Evolutionary conservation across 495 filamentous ascomycete species (phyloP).

Genomic region (Oleoguttula mirabilis): DNA sequence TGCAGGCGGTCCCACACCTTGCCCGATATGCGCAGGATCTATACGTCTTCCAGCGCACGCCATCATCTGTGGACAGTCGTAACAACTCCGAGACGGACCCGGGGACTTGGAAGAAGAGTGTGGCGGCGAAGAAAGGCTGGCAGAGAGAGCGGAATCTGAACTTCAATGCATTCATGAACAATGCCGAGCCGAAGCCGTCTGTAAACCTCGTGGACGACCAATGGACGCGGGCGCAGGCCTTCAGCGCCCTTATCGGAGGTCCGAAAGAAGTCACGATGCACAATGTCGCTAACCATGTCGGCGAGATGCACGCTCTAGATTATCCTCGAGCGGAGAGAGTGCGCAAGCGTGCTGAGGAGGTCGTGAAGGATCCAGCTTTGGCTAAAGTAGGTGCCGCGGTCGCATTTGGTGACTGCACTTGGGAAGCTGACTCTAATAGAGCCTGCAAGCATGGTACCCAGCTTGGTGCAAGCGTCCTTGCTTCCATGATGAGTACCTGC

Average conservation of each 20-base stretch:
- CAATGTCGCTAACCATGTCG: constrained; percentile 31
- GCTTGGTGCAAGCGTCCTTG: constrained; percentile 28
- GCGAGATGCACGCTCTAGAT: constrained; percentile 19
- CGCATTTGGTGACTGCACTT: too few relatives aligned
- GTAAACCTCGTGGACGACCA: constrained; percentile 26
- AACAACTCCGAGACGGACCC: constrained; percentile 38
- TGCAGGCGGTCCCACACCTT: constrained; percentile 41
- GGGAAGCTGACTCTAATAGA: too few relatives aligned
- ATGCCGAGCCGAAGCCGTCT: constrained; percentile 28
- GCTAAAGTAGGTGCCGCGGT: constrained; percentile 17
- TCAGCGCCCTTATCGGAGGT: constrained; percentile 34
- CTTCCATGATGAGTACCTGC: constrained; percentile 30
- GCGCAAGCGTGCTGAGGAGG: constrained; percentile 20
- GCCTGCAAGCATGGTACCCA: constrained; percentile 28
- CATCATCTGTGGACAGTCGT: constrained; percentile 38
- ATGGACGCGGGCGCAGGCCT: constrained; percentile 27
- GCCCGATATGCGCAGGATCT: constrained; percentile 40
- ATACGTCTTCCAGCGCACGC: constrained; percentile 46
- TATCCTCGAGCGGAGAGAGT: constrained; percentile 21
- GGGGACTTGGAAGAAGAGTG: constrained; percentile 33
- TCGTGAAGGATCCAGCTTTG: constrained; percentile 26
- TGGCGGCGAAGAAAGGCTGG: constrained; percentile 35
- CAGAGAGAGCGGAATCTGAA: constrained; percentile 20
- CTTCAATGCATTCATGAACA: constrained; percentile 23
- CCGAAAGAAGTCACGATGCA: constrained; percentile 29